Evolutionary conservation across 805 yeast species (phyloP).

Genomic region (Cyberlindnera veronae): DNA sequence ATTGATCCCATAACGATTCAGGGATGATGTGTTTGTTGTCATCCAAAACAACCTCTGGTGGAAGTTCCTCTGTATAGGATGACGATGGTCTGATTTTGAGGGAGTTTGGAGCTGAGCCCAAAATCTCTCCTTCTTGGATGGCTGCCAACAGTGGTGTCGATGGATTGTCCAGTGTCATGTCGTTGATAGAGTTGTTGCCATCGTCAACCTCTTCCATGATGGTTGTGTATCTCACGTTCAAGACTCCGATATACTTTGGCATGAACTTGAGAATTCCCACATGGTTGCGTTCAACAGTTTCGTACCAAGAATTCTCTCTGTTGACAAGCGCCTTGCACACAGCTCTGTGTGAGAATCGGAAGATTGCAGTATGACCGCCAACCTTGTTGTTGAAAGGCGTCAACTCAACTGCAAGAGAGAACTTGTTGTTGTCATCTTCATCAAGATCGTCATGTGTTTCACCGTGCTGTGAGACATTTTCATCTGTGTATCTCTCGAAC

Average conservation of each 20-base stretch:
- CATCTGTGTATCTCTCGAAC: constrained; percentile 9
- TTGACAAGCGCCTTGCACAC: constrained; percentile 92
- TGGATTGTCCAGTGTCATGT: constrained; percentile 11
- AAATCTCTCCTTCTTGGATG: constrained; percentile 14
- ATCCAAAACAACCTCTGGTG: constrained; percentile 85
- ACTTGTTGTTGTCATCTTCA: constrained; percentile 34
- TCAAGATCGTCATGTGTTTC: constrained; percentile 5
- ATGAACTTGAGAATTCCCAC: constrained; percentile 75
- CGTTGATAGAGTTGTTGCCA: constrained; percentile 15
- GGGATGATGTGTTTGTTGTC: constrained; percentile 94
- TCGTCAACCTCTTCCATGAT: constrained; percentile 26
- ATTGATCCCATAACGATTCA: constrained; percentile 65
- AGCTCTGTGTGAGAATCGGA: constrained; percentile 84
- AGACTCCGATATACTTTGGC: constrained; percentile 93
- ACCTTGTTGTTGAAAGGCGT: constrained; percentile 91
- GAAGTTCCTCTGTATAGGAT: constrained; percentile 29
- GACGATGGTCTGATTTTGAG: constrained; percentile 18
- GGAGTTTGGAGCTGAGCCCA: constrained; percentile 15
- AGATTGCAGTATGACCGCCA: constrained; percentile 98
- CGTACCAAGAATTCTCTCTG: constrained; percentile 90
- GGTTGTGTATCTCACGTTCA: constrained; percentile 74
- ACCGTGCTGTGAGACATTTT: constrained; percentile 2
- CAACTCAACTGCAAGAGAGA: constrained; percentile 79
- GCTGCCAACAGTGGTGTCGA: constrained; percentile 17
- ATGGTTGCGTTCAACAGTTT: constrained; percentile 75